Evolutionary conservation across 2,329 filamentous ascomycete species (phyloP), one percentile per base, ranked within the genome.

Genomic region (Lachnellula arida): DNA sequence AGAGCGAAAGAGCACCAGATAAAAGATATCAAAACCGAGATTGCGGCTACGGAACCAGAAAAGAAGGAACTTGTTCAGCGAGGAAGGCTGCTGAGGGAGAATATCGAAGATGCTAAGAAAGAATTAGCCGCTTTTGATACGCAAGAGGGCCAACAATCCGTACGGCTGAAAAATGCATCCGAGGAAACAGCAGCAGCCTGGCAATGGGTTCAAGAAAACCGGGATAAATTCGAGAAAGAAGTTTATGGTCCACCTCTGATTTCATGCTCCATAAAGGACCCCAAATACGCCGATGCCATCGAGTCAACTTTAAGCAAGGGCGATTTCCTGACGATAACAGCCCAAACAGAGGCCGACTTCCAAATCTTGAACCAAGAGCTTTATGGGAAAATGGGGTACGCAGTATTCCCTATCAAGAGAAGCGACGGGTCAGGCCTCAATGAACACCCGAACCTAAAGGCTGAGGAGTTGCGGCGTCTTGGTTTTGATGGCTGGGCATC

Each of bases 401-500:
- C 84, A 7, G 86, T 86, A 56, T 74, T 96, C 43, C 84, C 84
- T 46, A 84, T 96, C 58, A 86, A 87, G 60, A 85, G 82, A 0
- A 84, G 81, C 11, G 54, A 60, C 55, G 71, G 76, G 0, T 74
- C 76, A 15, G 71, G 80, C 2, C 71, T 91, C 8, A 72, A 77
- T 4, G 70, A 76, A 1, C 88, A 86, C 62, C 74, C 68, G 48
- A 66, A 82, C 0, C 65, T 89, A 5, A 73, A 80, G 0, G 63
- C 69, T 5, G 76, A 84, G 8, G 76, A 89, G 51, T 71, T 91
- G 54, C 66, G 67, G 51, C 57, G 65, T 42, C 56, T 84, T 71
- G 91, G 91, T 0, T 81, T 99, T 49, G 87, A 95, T 60, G 85
- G 87, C 2, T 96, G 88, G 74, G 85, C 91, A 0, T 78, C 89